Base-by-base conservation (phyloP, 2,329 filamentous ascomycete genomes). In the Didymella pinodella region DNA sequence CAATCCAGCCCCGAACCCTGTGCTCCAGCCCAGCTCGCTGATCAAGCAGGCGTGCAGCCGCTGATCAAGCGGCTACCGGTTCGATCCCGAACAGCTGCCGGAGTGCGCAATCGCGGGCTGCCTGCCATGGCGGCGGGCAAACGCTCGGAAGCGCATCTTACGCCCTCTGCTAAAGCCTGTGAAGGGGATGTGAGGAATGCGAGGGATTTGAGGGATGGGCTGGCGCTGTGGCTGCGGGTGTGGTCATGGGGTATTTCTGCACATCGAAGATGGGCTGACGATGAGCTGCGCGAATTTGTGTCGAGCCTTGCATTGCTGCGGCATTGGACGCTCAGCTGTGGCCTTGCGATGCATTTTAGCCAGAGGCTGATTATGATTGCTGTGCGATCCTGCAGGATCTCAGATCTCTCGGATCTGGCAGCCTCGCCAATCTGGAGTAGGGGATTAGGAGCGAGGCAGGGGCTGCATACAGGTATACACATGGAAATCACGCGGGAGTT, bases 111-210 rank as follows among this genome's bases (percentile, higher is more conserved):
- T 46, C 34, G 50, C 16, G 16, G 16, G 32, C 31, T 32, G 32
- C 41, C 31, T 32, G 32, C 41, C 26, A 50, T 50, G 51, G 47
- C 32, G 50, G 46, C 41, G 50, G 56, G 46, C 46, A 59, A 59
- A 54, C 46, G 56, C 32, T 48, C 34, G 46, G 45, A 50, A 26
- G 31, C 46, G 40, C 40, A 54, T 54, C 56, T 50, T 51, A 59
- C 16, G 10, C 41, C 20, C 2, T n/a, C 20, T 40, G 26, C 2
- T 58, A 54, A 41, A 50, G 49, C 36, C 8, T 7, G 16, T n/a
- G 38, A 16, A 10, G 14, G 31, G 32, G 34, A 36, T 40, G 25
- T 25, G 34, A 43, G 46, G 50, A 45, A 36, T 34, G 47, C 25
- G 56, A 59, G 56, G 50, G n/a, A 47, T 47, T 36, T 48, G 29